Conservation (phyloP, 2,329 filamentous ascomycete genomes). For the Lasiodiplodia citricola region DNA sequence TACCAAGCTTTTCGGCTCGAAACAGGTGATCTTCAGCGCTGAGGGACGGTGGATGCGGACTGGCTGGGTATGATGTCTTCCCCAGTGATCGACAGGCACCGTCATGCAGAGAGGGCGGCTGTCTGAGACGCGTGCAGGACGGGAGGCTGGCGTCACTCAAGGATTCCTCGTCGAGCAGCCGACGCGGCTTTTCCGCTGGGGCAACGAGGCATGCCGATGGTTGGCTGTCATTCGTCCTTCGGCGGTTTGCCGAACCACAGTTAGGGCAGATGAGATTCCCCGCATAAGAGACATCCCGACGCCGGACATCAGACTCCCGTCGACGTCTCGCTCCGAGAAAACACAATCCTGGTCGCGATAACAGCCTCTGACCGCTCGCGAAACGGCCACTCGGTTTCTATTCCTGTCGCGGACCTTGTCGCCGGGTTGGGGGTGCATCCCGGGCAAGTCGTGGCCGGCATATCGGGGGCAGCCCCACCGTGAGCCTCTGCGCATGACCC, state of each 20-base stretch:
- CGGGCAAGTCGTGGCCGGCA: slow-evolving; percentile 6
- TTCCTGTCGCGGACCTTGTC: neutral
- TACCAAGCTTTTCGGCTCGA: slow-evolving; percentile 25
- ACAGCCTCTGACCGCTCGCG: neutral
- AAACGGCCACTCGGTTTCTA: neutral
- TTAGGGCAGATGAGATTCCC: slow-evolving; percentile 9
- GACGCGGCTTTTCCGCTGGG: neutral
- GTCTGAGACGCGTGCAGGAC: slow-evolving; percentile 13
- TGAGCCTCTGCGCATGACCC: neutral
- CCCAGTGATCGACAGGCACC: slow-evolving; percentile 20
- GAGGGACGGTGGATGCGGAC: slow-evolving; percentile 4
- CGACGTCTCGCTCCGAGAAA: slow-evolving; percentile 2
- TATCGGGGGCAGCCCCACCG: neutral
- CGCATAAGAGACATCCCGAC: slow-evolving; percentile 2
- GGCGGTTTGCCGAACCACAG: neutral
- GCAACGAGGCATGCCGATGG: slow-evolving; percentile 8
- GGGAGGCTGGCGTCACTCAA: slow-evolving; percentile 8
- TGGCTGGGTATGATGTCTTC: neutral
- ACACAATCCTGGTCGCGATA: neutral
- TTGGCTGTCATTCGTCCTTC: neutral
- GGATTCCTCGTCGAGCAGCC: neutral
- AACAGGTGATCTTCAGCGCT: slow-evolving; percentile 21
- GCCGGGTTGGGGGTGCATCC: neutral
- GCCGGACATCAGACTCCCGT: neutral
- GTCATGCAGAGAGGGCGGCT: slow-evolving; percentile 1